Evolutionary conservation across 805 yeast genomes (phyloP), one percentile per base, ranked within the genome.

Genomic region (Yarrowia sp.): DNA sequence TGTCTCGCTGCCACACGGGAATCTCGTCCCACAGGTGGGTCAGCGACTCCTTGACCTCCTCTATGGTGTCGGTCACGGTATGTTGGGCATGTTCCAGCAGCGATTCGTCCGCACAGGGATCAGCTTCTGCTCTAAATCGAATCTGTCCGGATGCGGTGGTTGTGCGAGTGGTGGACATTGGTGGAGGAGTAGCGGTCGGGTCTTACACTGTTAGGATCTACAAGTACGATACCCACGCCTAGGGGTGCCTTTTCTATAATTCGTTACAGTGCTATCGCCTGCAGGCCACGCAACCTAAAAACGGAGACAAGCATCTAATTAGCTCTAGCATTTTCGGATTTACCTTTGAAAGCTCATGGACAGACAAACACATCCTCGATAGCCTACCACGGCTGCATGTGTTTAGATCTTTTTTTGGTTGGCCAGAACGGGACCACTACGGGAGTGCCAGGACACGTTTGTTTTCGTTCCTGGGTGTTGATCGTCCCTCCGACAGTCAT

Each of bases 1-100:
- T 90, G 73, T 90, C 95, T 69, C 83, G 80, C 73, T 88, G 92
- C 95, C 95, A 89, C 15, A 78, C 83, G 30, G 87, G 90, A 34
- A 90, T 75, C 70, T 88, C 88, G 69, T 86, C 83, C 79, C 82
- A 88, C 42, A 70, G 69, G 42, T 46, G 55, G 12, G 66, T 61
- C 74, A 49, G 9, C 69, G 50, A 14, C 36, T 61, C 66, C 44
- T 61, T 61, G 36, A 61, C 55, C 17, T 61, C 66, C 14, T 58
- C 50, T 8, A 42, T 8, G 5, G 50, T 43, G 17, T 58, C 64
- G n/a, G 50, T 33, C 30, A 58, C 64, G 42, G 50, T 58, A 36
- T 61, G 66, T 5, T 34, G 20, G n/a, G 38, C 66, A 19, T 61
- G 66, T 14, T 61, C 66, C 2, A 46, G 10, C 4, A 46, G n/a